Evolutionary conservation across 257 asterid species (phyloP).

Genomic region (Fraxinus cuspidata): DNA sequence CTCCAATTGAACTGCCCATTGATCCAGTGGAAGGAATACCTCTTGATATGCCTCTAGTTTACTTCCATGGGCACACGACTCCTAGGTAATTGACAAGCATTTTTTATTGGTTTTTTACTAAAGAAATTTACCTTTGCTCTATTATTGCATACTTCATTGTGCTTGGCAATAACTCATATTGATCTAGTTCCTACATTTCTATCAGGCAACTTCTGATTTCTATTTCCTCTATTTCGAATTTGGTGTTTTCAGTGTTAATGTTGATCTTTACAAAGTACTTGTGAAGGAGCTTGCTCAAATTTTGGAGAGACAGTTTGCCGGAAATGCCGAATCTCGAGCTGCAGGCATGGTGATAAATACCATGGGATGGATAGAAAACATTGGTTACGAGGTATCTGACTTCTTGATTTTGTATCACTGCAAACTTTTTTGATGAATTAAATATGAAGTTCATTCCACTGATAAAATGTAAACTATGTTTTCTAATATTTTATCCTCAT

Average conservation of each 20-base stretch:
- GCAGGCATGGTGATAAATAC: slow-evolving; percentile 95
- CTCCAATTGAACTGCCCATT: slow-evolving; percentile 90
- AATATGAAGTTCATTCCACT: slow-evolving; percentile 14
- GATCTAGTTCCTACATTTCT: background rate
- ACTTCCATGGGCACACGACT: slow-evolving; percentile 83
- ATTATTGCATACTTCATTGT: slow-evolving; percentile 1
- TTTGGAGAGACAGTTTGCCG: slow-evolving; percentile 79
- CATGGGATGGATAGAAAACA: slow-evolving; percentile 98
- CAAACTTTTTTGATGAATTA: slow-evolving; percentile 12
- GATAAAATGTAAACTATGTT: background rate
- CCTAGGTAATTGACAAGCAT: slow-evolving; percentile 56
- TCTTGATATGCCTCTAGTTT: slow-evolving; percentile 96
- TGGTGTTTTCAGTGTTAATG: slow-evolving; percentile 71
- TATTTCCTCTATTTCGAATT: slow-evolving; percentile 11
- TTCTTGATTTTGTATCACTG: background rate
- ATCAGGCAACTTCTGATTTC: slow-evolving; percentile 6
- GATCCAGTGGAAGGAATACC: slow-evolving; percentile 99
- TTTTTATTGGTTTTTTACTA: background rate
- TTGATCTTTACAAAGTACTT: slow-evolving; percentile 82
- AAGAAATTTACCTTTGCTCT: slow-evolving; percentile 7
- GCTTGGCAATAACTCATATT: slow-evolving; percentile 3
- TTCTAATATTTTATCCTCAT: slow-evolving; percentile 14
- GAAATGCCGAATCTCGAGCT: slow-evolving; percentile 90
- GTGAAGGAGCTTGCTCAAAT: slow-evolving; percentile 90
- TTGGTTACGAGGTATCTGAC: slow-evolving; percentile 83